phyloP scores from a whole-genome alignment of 164 flowering plant genomes.

The Brasenia schreberi region DNA sequence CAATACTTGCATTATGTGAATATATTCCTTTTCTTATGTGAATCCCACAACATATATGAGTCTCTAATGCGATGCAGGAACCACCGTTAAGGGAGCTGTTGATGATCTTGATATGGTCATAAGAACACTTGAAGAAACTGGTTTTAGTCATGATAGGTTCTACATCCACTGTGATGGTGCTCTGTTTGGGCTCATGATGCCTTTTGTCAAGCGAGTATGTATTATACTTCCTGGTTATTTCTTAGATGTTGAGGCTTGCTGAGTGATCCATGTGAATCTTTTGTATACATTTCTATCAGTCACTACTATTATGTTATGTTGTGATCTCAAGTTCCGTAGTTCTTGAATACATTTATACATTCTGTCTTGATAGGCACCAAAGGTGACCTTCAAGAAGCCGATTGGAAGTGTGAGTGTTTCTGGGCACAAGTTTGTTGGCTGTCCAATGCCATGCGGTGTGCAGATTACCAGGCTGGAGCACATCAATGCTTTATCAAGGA shows the following conservation, averaged over 20 bases:
- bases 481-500: slow-evolving; percentile 77
- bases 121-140: slow-evolving; percentile 68
- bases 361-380: slow-evolving; percentile 59
- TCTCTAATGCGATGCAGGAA: slow-evolving; percentile 35
- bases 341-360: no score
- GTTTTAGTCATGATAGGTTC: slow-evolving; percentile 63
- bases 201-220: slow-evolving; percentile 81
- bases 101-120: slow-evolving; percentile 95
- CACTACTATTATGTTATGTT: background rate
- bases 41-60: no score
- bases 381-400: slow-evolving; percentile 85
- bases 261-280: background rate
- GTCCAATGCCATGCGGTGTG: slow-evolving; percentile 98
- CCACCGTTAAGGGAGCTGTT: slow-evolving; percentile 96
- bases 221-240: background rate
- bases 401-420: slow-evolving; percentile 97
- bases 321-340: background rate
- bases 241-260: background rate
- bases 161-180: slow-evolving; percentile 97
- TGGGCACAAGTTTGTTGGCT: slow-evolving; percentile 94
- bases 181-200: slow-evolving; percentile 96
- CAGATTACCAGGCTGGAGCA: slow-evolving; percentile 82
- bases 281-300: background rate
- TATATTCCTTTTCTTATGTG: background rate
- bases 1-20: background rate